Base-by-base conservation (phyloP, 805 yeast genomes). In the Kuraishia ogatae region DNA sequence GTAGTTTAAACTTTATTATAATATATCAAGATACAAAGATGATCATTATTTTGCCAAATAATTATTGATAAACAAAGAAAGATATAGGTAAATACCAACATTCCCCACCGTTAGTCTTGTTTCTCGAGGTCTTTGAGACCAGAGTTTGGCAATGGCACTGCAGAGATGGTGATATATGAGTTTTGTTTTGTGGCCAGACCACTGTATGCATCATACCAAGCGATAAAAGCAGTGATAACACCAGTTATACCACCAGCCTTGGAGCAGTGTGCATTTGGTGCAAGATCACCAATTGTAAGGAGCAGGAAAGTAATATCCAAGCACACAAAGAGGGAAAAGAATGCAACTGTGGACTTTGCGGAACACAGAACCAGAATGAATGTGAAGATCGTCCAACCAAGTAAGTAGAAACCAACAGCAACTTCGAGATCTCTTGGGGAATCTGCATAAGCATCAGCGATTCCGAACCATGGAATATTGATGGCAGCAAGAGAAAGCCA, bases 401-500 rank as follows among this genome's bases (percentile, higher is more conserved):
- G 64, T 29, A 83, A 64, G 65, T 73, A 83, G 60, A 83, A 79
- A 1, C 87, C 89, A 29, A 79, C 60, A 1, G 81, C 85, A 59
- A 82, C 79, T 49, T 66, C 66, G 23, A 75, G 65, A 62, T 78
- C 82, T 19, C 68, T 64, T 7, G 73, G 69, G 55, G 75, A 74
- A 28, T 28, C 51, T 3, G 69, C 76, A 39, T 70, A 70, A 58
- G 83, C 80, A 6, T 79, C 79, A 1, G 78, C 69, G 26, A 82
- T 78, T 24, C 83, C 84, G 65, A 83, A 84, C 64, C 79, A 78
- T 52, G 82, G 84, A 50, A 80, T 75, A 56, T 71, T 68, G 43
- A 86, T 78, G 35, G 87, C 86, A 57, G 85, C 91, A 75, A 82
- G 86, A 26, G 84, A 74, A 73, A 84, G 79, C 93, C 93, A 86